Percentiles rank a stretch among this genome's conserved stretches.
These are phyloP conservation scores for Chromera velia DNA, from an alignment of 73 alveolate species.

Conservation along the genomic window DNA sequence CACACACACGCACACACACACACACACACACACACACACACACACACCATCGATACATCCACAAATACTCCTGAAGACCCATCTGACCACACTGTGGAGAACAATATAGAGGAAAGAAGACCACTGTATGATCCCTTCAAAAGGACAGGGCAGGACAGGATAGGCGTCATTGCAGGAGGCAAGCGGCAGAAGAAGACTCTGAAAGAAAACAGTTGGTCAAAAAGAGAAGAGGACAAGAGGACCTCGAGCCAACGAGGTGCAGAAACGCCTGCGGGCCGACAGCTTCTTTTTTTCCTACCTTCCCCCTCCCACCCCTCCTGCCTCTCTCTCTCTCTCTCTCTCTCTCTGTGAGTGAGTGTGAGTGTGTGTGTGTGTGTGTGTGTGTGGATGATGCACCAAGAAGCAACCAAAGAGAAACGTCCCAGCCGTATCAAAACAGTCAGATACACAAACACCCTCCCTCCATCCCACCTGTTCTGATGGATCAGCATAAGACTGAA, in stretches of 20 bases:
- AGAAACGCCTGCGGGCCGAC: background rate
- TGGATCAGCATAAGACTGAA: slow-evolving; percentile 66
- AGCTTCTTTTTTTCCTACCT: background rate
- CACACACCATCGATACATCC: background rate
- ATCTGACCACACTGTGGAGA: no score
- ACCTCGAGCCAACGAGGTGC: no score
- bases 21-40: background rate
- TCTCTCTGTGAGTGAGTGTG: background rate
- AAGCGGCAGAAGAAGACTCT: no score
- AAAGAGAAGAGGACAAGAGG: no score
- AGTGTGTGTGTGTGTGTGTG: background rate
- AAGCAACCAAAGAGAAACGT: no score
- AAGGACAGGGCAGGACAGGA: no score
- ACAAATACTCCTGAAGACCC: background rate
- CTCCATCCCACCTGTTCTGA: slow-evolving; percentile 69
- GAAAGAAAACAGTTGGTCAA: no score
- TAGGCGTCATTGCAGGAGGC: no score
- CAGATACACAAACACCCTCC: background rate
- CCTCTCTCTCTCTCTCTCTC: background rate
- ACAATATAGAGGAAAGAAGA: no score
- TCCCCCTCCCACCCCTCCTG: background rate
- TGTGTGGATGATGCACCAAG: background rate
- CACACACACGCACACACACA: background rate
- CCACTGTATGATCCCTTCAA: no score
- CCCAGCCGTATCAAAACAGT: background rate